phyloP scores from a whole-genome alignment of 352 stramenopile genomes.

The Phytophthora pinifolia region DNA sequence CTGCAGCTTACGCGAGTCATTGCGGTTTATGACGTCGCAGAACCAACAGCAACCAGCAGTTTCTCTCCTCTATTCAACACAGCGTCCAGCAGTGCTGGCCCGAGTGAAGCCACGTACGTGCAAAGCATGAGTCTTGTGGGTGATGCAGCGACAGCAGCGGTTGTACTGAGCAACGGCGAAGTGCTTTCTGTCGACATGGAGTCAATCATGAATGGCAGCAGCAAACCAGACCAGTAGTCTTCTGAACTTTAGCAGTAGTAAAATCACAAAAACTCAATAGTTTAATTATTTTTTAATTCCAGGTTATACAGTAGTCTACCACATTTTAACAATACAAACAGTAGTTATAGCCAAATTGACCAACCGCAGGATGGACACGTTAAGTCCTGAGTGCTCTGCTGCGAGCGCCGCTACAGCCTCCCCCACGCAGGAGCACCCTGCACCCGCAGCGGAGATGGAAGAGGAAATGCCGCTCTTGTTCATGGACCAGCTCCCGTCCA shows the following conservation, averaged over 20 bases:
- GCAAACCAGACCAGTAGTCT: not conserved
- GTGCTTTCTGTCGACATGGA: slow-evolving; percentile 36
- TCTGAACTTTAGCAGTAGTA: no score
- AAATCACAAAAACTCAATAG: no score
- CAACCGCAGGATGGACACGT: not conserved
- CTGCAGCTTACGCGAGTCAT: slow-evolving; percentile 34
- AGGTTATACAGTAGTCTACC: no score
- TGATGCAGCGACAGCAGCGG: slow-evolving; percentile 16
- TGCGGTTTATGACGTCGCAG: slow-evolving; percentile 10
- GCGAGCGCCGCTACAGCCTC: not conserved
- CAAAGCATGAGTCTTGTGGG: slow-evolving; percentile 28
- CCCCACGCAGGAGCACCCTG: not conserved
- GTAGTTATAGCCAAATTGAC: not conserved
- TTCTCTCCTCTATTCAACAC: slow-evolving; percentile 13
- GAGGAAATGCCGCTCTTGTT: slow-evolving; percentile 82
- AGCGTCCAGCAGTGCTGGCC: not conserved
- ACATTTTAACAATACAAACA: no score
- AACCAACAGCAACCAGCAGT: no score
- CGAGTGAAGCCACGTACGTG: slow-evolving; percentile 11
- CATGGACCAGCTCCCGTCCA: slow-evolving; percentile 61
- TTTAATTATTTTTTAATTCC: no score
- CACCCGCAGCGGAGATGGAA: slow-evolving; percentile 26
- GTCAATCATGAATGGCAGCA: slow-evolving; percentile 18
- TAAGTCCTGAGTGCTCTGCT: not conserved
- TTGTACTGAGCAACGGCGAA: slow-evolving; percentile 28